Evolutionary conservation across 164 flowering plant species (phyloP).

Genomic region (Magnolia changhungtana): DNA sequence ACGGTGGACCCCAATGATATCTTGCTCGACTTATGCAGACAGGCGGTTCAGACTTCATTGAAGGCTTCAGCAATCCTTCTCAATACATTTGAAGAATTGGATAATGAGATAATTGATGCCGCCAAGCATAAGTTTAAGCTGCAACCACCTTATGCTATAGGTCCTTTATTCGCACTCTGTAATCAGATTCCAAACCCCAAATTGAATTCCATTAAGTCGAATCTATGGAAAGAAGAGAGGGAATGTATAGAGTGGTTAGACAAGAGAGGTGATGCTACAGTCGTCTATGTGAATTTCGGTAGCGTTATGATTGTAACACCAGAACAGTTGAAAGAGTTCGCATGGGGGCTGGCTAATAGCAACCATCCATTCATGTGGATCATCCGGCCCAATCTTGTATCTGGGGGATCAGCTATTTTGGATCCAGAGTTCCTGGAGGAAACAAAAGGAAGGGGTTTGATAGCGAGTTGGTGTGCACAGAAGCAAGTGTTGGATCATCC

Average conservation of each 20-base stretch:
- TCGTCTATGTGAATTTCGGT: constrained; percentile 50
- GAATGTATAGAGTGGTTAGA: constrained; percentile 41
- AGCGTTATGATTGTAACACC: constrained; percentile 36
- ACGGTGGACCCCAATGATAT: constrained; percentile 6
- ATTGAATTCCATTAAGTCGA: constrained; percentile 23
- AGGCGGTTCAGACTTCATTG: constrained; percentile 4
- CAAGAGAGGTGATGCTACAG: constrained; percentile 30
- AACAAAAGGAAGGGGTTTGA: constrained; percentile 27
- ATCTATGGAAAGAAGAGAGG: constrained; percentile 46
- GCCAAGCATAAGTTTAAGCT: not conserved
- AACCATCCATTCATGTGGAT: constrained; percentile 40
- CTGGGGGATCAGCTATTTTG: constrained; percentile 27
- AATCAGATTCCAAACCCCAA: not conserved
- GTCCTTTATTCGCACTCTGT: constrained; percentile 13
- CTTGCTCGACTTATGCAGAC: constrained; percentile 7
- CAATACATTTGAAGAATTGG: constrained; percentile 17
- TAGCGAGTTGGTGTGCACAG: constrained; percentile 47
- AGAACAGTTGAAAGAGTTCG: constrained; percentile 39
- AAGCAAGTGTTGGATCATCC: constrained; percentile 26
- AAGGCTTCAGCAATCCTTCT: constrained; percentile 5
- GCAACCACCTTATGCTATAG: constrained; percentile 5
- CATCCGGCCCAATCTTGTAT: constrained; percentile 43
- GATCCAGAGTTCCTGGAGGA: constrained; percentile 26
- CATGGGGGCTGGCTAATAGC: constrained; percentile 56
- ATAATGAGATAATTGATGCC: constrained; percentile 6